Evolutionary conservation across 495 filamentous ascomycete genomes (phyloP).

Genomic region (Cudoniella acicularis): DNA sequence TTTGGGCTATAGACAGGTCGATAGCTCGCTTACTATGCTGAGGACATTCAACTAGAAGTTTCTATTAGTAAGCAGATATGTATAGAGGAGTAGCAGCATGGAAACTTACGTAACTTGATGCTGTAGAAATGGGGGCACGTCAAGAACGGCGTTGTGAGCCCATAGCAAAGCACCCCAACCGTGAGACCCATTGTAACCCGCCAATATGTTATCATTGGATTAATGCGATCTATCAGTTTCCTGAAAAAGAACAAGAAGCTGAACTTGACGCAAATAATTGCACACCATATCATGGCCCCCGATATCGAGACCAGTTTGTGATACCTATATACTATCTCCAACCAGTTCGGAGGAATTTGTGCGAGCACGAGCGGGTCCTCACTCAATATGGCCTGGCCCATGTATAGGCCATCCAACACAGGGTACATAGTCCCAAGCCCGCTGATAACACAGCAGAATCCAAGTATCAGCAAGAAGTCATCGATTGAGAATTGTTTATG

Average conservation of each 20-base stretch:
- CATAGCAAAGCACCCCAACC: neutral
- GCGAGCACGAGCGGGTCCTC: neutral
- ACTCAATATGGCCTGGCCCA: too few relatives aligned
- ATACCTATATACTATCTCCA: neutral
- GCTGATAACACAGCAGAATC: too few relatives aligned
- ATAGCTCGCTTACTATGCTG: neutral
- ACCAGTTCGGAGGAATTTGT: neutral
- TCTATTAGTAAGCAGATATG: neutral
- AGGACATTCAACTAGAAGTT: neutral
- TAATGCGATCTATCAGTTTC: neutral
- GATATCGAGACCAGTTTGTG: neutral
- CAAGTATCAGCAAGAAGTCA: too few relatives aligned
- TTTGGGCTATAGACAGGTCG: neutral
- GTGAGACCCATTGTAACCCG: neutral
- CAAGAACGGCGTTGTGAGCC: neutral
- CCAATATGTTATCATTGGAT: neutral
- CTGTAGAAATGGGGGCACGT: neutral
- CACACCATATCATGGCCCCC: neutral
- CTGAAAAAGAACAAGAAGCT: neutral
- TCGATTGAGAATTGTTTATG: too few relatives aligned
- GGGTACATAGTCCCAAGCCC: too few relatives aligned
- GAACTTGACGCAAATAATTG: neutral
- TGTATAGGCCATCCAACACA: too few relatives aligned
- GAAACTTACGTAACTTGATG: neutral
- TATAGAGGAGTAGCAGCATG: neutral